Evolutionary conservation across 345 rosid genomes (phyloP), one percentile per base, ranked within the genome.

Genomic region (Passiflora organensis): DNA sequence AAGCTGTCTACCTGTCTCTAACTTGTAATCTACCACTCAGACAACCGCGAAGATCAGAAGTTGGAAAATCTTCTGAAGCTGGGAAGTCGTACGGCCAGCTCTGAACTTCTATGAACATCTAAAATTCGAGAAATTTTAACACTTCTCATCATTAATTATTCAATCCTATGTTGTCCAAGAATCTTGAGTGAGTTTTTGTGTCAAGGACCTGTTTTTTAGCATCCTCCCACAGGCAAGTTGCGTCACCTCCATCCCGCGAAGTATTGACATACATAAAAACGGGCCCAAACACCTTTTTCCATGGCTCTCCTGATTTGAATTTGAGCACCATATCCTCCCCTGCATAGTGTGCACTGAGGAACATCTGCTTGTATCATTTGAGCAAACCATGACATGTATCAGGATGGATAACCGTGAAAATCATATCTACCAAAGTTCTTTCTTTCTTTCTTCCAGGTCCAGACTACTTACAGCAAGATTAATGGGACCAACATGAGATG

Each of bases 231-330:
- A 91, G 79, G 68, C 72, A 84, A 55, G 51, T 66, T n/a, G 89
- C 80, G 20, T 79, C 68, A 62, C 81, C 80, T 56, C 67, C 81
- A 60, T 69, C 66, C 47, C 72, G 63, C 38, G 78, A 55, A 2
- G 95, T 73, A 67, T 91, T 91, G n/a, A 91, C 46, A 57, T 91
- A 91, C 32, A 88, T 66, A 48, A 89, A 88, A 45, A 91, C 84
- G 20, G 95, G 98, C 58, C 98, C 96, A 59, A 86, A 89, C 34
- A 87, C 96, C 58, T 85, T 91, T 80, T 87, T 91, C 97, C 97
- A 91, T 44, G 64, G 60, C 63, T 91, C 97, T 18, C 74, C 81
- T 6, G 70, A 62, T 62, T 54, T 67, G 44, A 91, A 72, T 51
- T 77, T 87, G 24, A 86, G 83, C 28, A 78, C 82, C 48, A 87